Percentiles rank a stretch among this genome's conserved stretches.
Evolutionary conservation across 345 rosid species (phyloP).

Genomic region (Viola odorata): DNA sequence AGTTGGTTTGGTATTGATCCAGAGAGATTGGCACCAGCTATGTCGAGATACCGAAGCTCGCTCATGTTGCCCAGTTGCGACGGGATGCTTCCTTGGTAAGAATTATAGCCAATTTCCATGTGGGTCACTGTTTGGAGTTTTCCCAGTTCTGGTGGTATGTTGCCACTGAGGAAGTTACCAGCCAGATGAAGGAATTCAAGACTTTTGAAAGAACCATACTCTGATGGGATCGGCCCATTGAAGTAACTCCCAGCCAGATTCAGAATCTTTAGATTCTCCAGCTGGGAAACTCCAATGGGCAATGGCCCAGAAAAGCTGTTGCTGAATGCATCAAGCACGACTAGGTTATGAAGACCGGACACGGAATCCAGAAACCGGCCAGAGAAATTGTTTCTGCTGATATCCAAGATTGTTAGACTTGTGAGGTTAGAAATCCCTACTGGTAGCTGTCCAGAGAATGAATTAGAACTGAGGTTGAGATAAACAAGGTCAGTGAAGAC

Average conservation of each 20-base stretch:
- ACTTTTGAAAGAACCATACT: slow-evolving; percentile 61
- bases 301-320: slow-evolving; percentile 85
- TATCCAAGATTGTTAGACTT: slow-evolving; percentile 56
- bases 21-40: slow-evolving; percentile 77
- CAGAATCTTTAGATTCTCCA: slow-evolving; percentile 55
- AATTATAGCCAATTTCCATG: slow-evolving; percentile 94
- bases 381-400: slow-evolving; percentile 84
- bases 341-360: slow-evolving; percentile 42
- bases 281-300: slow-evolving; percentile 47
- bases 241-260: slow-evolving; percentile 96
- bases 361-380: slow-evolving; percentile 52
- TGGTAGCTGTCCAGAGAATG: slow-evolving; percentile 66
- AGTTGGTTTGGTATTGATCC: slow-evolving; percentile 65
- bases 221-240: slow-evolving; percentile 66
- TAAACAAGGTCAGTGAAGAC: slow-evolving; percentile 65
- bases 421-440: slow-evolving; percentile 47
- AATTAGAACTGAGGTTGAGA: slow-evolving; percentile 77
- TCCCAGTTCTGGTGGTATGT: slow-evolving; percentile 69
- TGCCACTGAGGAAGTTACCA: slow-evolving; percentile 60
- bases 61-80: slow-evolving; percentile 73
- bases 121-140: slow-evolving; percentile 56
- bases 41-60: slow-evolving; percentile 75
- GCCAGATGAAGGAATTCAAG: slow-evolving; percentile 80
- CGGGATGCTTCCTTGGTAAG: slow-evolving; percentile 69
- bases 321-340: slow-evolving; percentile 68